A percentile compares a stretch with the other conserved stretches of the same genome.
Evolutionary conservation across 2,329 filamentous ascomycete genomes (phyloP).

Genomic region (Endoconidiophora polonica): DNA sequence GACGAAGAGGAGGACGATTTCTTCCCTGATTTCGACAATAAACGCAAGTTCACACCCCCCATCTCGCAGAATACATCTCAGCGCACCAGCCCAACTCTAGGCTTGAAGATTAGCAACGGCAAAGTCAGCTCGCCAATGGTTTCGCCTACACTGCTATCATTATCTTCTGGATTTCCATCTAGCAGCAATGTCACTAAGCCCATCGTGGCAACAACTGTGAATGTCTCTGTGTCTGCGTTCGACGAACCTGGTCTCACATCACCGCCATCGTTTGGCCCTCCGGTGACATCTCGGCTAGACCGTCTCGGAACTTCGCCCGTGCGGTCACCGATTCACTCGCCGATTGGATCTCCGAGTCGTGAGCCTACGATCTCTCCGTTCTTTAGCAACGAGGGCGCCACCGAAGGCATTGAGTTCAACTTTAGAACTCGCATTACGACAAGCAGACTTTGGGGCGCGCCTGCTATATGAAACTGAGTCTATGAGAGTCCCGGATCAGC

Average conservation of each 20-base stretch:
- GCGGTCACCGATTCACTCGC: slow-evolving; percentile 12
- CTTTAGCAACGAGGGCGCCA: background rate
- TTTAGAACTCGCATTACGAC: slow-evolving; percentile 8
- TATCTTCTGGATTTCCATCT: slow-evolving; percentile 1
- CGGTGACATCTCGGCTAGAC: background rate
- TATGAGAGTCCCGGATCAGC: too few species aligned
- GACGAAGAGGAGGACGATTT: slow-evolving; percentile 36
- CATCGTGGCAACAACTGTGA: too few species aligned
- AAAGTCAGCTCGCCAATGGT: slow-evolving; percentile 4
- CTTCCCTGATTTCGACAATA: slow-evolving; percentile 34
- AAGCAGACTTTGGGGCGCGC: slow-evolving; percentile 9
- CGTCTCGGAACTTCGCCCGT: slow-evolving; percentile 5
- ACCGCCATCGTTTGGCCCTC: background rate
- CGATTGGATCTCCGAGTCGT: slow-evolving; percentile 9
- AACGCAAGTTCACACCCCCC: slow-evolving; percentile 15
- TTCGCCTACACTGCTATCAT: slow-evolving; percentile 3
- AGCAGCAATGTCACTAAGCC: too few species aligned
- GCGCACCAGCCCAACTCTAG: slow-evolving; percentile 6
- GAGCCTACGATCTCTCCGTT: slow-evolving; percentile 4
- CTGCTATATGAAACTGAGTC: too few species aligned
- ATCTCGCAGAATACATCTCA: slow-evolving; percentile 10
- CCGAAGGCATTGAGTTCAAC: background rate
- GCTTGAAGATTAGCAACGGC: slow-evolving; percentile 1
- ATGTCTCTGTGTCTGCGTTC: background rate
- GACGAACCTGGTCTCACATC: background rate